These are phyloP conservation scores for Talaromyces wortmannii DNA, from an alignment of 495 filamentous ascomycete genomes.

Conservation along the genomic window DNA sequence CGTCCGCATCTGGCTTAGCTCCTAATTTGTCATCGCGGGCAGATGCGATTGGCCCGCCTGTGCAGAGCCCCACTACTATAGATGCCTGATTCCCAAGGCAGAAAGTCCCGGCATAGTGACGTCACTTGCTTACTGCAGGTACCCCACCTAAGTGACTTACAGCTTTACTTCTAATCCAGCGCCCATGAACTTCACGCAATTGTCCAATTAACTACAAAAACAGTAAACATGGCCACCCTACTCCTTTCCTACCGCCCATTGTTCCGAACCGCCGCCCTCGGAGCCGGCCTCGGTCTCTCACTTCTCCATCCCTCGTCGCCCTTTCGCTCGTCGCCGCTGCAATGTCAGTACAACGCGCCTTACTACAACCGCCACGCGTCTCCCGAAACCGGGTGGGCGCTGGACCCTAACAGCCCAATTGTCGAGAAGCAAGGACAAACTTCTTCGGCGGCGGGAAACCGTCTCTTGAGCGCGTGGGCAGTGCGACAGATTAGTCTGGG, in stretches of 20 bases:
- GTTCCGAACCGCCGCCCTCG: conserved; percentile 19
- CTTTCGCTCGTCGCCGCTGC: conserved; percentile 30
- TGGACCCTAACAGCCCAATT: conserved; percentile 12
- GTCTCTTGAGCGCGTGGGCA: conserved; percentile 33
- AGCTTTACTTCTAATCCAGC: too few species aligned
- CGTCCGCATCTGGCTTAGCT: not conserved
- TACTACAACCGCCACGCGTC: conserved; percentile 12
- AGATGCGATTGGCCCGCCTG: not conserved
- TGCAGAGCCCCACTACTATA: not conserved
- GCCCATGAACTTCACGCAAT: too few species aligned
- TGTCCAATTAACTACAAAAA: not conserved
- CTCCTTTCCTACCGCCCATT: conserved; percentile 23
- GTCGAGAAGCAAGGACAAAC: conserved; percentile 22
- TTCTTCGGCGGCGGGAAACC: not conserved
- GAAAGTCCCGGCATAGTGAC: not conserved
- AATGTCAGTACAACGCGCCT: conserved; percentile 30
- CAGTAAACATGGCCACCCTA: conserved; percentile 16
- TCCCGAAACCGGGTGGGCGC: conserved; percentile 20
- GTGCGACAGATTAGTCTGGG: conserved; percentile 65
- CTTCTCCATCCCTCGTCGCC: conserved; percentile 29
- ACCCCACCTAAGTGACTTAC: too few species aligned
- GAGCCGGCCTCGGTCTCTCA: conserved; percentile 35
- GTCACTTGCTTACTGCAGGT: not conserved
- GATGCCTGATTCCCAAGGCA: not conserved
- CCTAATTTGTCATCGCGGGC: not conserved